A percentile compares a stretch with the other conserved stretches of the same genome.
phyloP scores from a whole-genome alignment of 2,329 filamentous ascomycete species.

The Pseudopyricularia cyperi region DNA sequence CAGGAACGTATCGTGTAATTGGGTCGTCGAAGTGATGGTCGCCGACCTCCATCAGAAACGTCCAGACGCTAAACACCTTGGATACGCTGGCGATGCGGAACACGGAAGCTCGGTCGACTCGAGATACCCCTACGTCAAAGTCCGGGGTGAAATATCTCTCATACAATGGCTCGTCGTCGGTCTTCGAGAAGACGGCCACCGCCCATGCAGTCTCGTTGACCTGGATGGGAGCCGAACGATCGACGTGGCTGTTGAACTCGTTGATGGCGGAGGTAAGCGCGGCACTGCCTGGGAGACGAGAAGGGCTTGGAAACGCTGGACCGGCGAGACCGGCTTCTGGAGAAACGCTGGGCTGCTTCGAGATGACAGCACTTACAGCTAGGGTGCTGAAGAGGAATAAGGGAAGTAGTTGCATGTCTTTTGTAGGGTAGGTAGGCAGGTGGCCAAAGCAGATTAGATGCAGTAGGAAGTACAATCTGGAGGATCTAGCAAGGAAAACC shows the following conservation, averaged over 20 bases:
- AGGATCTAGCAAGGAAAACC: background rate
- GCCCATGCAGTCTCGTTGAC: background rate
- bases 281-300: background rate
- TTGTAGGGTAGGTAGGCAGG: background rate
- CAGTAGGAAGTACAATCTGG: no score
- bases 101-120: conserved; percentile 18
- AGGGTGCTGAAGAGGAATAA: background rate
- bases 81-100: conserved; percentile 24
- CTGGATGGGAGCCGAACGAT: background rate
- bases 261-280: background rate
- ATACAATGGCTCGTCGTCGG: background rate
- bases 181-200: background rate
- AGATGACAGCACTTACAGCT: background rate
- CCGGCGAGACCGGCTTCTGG: background rate
- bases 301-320: background rate
- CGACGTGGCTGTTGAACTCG: background rate
- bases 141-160: background rate
- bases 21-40: conserved; percentile 24
- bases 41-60: conserved; percentile 17
- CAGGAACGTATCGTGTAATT: conserved; percentile 30
- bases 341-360: background rate
- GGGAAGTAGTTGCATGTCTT: background rate
- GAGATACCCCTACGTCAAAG: background rate
- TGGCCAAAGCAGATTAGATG: no score
- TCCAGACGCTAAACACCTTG: conserved; percentile 20